A percentile compares a stretch with the other conserved stretches of the same genome.
Conservation (phyloP, 2,329 filamentous ascomycete species). For the Ophiognomonia clavigignenti-juglandacearum region DNA sequence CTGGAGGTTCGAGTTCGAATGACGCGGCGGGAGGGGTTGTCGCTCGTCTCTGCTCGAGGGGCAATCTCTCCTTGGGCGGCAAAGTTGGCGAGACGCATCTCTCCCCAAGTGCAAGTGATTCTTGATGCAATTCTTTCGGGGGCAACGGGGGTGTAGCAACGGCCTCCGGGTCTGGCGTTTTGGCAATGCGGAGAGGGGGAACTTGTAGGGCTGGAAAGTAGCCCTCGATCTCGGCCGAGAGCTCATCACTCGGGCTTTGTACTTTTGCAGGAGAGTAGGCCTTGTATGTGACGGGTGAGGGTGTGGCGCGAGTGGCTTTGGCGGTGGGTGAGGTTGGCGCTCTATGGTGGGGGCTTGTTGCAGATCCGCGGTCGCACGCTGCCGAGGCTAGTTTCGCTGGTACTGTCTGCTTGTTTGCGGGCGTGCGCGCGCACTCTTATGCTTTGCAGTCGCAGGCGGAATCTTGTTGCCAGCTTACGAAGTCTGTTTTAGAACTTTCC, state of each 20-base stretch:
- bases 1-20: not conserved
- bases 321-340: not conserved
- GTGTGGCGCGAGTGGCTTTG: not conserved
- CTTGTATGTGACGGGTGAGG: constrained; percentile 9
- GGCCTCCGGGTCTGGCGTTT: not conserved
- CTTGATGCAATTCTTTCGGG: not conserved
- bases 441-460: too few relatives aligned
- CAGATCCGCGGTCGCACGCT: too few relatives aligned
- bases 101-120: not conserved
- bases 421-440: too few relatives aligned
- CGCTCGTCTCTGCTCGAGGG: not conserved
- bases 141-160: not conserved
- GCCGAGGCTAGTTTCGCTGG: too few relatives aligned
- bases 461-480: too few relatives aligned
- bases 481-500: too few relatives aligned
- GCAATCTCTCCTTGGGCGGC: constrained; percentile 12
- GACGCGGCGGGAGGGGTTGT: not conserved
- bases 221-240: constrained; percentile 10
- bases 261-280: constrained; percentile 11
- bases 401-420: too few relatives aligned
- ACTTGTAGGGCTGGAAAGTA: constrained; percentile 13
- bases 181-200: constrained; percentile 8
- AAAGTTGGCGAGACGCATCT: constrained; percentile 12
- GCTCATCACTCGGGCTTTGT: constrained; percentile 8
- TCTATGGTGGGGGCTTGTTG: too few relatives aligned